Conservation (phyloP, 179 eudicot genomes). For the Pouteria campechiana region DNA sequence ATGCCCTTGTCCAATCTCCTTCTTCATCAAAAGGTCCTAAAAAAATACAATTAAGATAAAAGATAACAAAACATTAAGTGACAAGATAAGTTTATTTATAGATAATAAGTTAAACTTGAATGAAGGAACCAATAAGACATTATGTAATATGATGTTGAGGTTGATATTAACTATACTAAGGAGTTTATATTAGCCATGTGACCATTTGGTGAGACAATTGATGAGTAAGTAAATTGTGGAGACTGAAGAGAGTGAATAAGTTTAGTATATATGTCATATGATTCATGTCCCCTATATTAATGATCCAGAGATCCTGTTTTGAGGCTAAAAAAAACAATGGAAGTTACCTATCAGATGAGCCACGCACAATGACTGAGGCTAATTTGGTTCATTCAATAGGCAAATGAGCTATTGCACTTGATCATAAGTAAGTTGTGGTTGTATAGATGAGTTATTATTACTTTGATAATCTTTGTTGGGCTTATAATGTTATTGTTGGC, state of each 20-base stretch:
- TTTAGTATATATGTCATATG: too few relatives aligned
- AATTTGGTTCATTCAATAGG: neutral
- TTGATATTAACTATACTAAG: neutral
- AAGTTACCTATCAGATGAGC: neutral
- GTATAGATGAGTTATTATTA: neutral
- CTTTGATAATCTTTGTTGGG: neutral
- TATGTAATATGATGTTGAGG: too few relatives aligned
- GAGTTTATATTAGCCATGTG: neutral
- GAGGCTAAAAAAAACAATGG: neutral
- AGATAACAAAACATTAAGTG: too few relatives aligned
- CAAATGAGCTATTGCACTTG: neutral
- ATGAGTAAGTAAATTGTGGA: neutral
- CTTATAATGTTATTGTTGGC: neutral
- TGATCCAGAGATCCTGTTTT: neutral
- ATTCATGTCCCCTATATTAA: neutral
- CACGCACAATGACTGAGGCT: neutral
- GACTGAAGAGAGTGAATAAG: neutral
- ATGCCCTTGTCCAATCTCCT: neutral
- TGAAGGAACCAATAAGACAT: neutral
- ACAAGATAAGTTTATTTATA: neutral
- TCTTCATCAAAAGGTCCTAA: neutral
- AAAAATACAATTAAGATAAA: too few relatives aligned
- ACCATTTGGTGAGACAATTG: neutral
- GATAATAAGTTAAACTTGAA: neutral
- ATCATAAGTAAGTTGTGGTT: neutral